phyloP scores from a whole-genome alignment of 805 yeast genomes.

The Candida glaebosa region DNA sequence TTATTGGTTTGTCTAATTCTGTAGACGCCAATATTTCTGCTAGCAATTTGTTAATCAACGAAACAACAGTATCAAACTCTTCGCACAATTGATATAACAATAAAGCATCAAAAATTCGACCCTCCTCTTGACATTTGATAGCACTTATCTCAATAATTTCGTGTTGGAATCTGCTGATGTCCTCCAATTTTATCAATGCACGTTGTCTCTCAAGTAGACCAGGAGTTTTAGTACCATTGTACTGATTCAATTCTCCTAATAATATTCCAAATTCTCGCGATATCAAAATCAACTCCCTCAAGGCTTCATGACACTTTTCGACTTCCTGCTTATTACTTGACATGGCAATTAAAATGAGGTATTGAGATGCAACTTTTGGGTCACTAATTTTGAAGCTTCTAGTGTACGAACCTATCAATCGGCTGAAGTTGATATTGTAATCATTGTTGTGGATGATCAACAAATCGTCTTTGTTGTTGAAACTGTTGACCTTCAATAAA shows the following conservation, averaged over 20 bases:
- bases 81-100: constrained; percentile 83
- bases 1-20: constrained; percentile 60
- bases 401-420: constrained; percentile 75
- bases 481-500: constrained; percentile 49
- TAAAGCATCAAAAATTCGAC: constrained; percentile 80
- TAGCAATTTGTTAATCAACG: constrained; percentile 67
- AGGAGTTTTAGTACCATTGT: constrained; percentile 70
- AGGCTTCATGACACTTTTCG: constrained; percentile 66
- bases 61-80: constrained; percentile 78
- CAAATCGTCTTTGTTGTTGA: constrained; percentile 31
- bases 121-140: constrained; percentile 83
- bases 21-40: constrained; percentile 74
- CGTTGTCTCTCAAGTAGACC: constrained; percentile 83
- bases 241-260: constrained; percentile 73
- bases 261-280: constrained; percentile 80
- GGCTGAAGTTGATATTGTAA: constrained; percentile 48
- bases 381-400: constrained; percentile 79
- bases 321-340: constrained; percentile 43
- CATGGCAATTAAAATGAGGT: constrained; percentile 67
- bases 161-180: constrained; percentile 58
- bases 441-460: constrained; percentile 28
- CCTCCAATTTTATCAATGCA: constrained; percentile 54
- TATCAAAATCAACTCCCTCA: constrained; percentile 79
- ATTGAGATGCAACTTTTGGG: constrained; percentile 91
- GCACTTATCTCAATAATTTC: constrained; percentile 85